These are phyloP conservation scores for Verbena officinalis DNA, from an alignment of 257 asterid species.

Conservation along the genomic window DNA sequence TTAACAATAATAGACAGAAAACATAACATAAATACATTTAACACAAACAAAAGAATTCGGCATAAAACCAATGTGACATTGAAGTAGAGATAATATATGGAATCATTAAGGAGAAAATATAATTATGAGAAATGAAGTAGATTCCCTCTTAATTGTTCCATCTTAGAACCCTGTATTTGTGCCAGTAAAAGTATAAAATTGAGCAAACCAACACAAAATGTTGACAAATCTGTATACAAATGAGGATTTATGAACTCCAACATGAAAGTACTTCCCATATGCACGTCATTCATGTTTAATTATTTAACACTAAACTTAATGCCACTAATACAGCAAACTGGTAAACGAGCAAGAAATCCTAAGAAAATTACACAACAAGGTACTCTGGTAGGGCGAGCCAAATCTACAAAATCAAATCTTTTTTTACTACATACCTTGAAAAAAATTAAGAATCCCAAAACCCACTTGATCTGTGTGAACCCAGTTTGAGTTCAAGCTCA, in stretches of 20 bases:
- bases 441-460: background rate
- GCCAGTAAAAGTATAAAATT: too few relatives aligned
- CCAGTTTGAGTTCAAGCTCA: background rate
- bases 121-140: background rate
- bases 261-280: background rate
- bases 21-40: too few relatives aligned
- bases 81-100: background rate
- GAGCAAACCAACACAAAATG: background rate
- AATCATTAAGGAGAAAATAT: background rate
- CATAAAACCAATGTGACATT: background rate
- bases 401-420: too few relatives aligned
- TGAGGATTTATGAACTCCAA: background rate
- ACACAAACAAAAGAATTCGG: background rate
- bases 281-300: background rate
- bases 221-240: background rate
- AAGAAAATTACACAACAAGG: too few relatives aligned
- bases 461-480: conserved; percentile 10
- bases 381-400: too few relatives aligned
- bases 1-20: too few relatives aligned
- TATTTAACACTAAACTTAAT: background rate
- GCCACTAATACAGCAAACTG: background rate
- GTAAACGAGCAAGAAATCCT: too few relatives aligned
- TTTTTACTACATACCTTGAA: background rate
- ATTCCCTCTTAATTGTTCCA: background rate
- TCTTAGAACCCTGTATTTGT: background rate